phyloP scores from a whole-genome alignment of 202 grass and related monocot species.

The Panicum hallii region DNA sequence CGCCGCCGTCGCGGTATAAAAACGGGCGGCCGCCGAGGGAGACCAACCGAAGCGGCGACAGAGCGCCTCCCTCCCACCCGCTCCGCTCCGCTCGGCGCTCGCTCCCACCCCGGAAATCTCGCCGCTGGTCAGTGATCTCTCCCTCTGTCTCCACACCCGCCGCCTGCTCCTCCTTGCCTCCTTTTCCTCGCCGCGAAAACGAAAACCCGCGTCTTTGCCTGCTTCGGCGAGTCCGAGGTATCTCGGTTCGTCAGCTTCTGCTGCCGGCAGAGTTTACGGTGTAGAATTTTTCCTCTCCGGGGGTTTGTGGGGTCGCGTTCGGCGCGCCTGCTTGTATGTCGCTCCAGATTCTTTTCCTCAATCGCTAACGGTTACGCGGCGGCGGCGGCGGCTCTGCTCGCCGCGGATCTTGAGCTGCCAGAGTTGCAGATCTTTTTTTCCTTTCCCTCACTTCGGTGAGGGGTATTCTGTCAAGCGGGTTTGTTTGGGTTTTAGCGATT shows the following conservation, averaged over 20 bases:
- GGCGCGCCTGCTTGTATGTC: background rate
- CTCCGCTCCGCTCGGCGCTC: background rate
- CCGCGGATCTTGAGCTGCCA: conserved; percentile 37
- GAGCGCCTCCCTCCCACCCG: background rate
- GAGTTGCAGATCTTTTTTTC: background rate
- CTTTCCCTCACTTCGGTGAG: background rate
- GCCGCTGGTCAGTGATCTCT: conserved; percentile 37
- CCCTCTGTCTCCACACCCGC: background rate
- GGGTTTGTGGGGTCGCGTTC: background rate
- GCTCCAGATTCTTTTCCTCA: conserved; percentile 14
- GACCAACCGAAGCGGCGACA: conserved; percentile 3
- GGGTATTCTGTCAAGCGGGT: background rate
- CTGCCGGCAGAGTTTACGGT: background rate
- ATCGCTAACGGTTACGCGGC: background rate
- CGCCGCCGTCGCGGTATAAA: conserved; percentile 51
- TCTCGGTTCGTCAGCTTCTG: background rate
- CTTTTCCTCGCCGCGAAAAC: background rate
- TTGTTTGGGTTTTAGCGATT: conserved; percentile 11
- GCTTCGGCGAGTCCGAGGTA: conserved; percentile 26
- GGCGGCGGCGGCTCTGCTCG: background rate
- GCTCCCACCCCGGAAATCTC: conserved; percentile 17
- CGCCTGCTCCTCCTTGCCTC: background rate
- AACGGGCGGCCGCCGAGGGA: background rate
- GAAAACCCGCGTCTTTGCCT: background rate
- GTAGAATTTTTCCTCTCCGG: background rate